phyloP scores from a whole-genome alignment of 805 yeast species.

The Yamadazyma laniorum region DNA sequence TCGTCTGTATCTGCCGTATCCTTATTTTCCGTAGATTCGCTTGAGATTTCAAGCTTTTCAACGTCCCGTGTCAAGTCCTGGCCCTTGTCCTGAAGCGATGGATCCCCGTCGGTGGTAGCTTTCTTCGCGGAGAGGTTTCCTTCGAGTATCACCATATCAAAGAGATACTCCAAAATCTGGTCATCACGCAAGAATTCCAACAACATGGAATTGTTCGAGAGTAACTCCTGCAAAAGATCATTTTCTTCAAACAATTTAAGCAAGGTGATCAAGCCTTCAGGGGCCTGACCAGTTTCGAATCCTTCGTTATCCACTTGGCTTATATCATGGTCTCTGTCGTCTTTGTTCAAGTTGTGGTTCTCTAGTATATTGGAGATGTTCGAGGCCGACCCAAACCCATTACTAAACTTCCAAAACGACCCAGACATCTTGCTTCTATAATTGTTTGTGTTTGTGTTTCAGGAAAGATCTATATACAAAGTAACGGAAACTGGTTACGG shows the following conservation, averaged over 20 bases:
- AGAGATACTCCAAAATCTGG: slow-evolving; percentile 33
- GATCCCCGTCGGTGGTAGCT: slow-evolving; percentile 2
- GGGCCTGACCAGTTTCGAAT: neutral
- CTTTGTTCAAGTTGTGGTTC: slow-evolving; percentile 24
- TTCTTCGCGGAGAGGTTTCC: slow-evolving; percentile 17
- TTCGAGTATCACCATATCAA: slow-evolving; percentile 37
- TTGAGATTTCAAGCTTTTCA: neutral
- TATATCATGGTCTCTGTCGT: slow-evolving; percentile 14
- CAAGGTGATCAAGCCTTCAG: slow-evolving; percentile 20
- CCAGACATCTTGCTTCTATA: slow-evolving; percentile 35
- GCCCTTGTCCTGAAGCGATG: neutral
- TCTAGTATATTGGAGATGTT: slow-evolving; percentile 41
- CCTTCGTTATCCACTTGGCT: slow-evolving; percentile 2
- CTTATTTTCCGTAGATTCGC: neutral
- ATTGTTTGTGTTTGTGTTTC: neutral
- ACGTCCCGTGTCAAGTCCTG: neutral
- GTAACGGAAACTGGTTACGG: neutral
- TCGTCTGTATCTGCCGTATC: slow-evolving; percentile 2
- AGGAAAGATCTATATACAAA: neutral
- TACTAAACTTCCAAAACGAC: slow-evolving; percentile 47
- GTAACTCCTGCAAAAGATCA: slow-evolving; percentile 42
- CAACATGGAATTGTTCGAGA: slow-evolving; percentile 41
- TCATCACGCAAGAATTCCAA: slow-evolving; percentile 43
- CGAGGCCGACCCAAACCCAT: slow-evolving; percentile 44
- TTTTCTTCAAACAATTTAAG: slow-evolving; percentile 40